phyloP scores from a whole-genome alignment of 1,139 yeast species.

The Yarrowia galli region DNA sequence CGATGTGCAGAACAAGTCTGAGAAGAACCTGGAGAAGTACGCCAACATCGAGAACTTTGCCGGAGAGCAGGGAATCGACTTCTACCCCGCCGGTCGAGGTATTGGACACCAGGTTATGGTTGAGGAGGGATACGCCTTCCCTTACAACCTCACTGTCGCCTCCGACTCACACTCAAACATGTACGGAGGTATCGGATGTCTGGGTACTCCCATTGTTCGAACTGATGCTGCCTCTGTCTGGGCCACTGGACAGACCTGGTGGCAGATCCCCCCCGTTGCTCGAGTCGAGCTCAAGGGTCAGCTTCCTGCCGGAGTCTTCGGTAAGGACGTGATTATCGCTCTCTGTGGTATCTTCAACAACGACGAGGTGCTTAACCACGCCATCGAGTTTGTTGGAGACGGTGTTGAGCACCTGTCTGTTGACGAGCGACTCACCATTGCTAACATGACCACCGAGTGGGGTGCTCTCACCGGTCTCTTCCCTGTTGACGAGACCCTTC shows the following conservation, averaged over 20 bases:
- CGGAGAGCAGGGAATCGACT: constrained; percentile 89
- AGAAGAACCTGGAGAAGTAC: constrained; percentile 86
- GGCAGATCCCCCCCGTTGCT: constrained; percentile 99
- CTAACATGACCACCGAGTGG: constrained; percentile 99
- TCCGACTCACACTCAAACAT: constrained; percentile 98
- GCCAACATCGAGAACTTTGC: constrained; percentile 88
- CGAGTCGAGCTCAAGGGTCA: constrained; percentile 84
- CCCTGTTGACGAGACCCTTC: constrained; percentile 83
- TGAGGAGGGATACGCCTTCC: constrained; percentile 98
- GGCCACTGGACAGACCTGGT: constrained; percentile 99
- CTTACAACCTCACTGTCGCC: constrained; percentile 90
- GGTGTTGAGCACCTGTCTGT: constrained; percentile 76
- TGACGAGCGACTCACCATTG: constrained; percentile 93
- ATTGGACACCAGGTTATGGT: constrained; percentile 99
- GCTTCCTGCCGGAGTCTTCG: constrained; percentile 87
- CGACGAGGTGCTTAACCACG: constrained; percentile 96
- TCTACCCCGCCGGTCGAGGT: constrained; percentile 98
- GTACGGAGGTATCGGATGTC: constrained; percentile 93
- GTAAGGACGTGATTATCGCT: constrained; percentile 96
- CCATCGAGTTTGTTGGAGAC: constrained; percentile 94
- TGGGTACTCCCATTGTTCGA: constrained; percentile 97
- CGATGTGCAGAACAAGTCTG: constrained; percentile 93
- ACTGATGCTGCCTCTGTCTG: constrained; percentile 99
- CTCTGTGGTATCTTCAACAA: constrained; percentile 94
- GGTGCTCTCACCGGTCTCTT: constrained; percentile 97